Percentiles rank a stretch among this genome's conserved stretches.
These are phyloP conservation scores for Colletotrichum sp. DNA, from an alignment of 2,329 filamentous ascomycete genomes.

Conservation along the genomic window DNA sequence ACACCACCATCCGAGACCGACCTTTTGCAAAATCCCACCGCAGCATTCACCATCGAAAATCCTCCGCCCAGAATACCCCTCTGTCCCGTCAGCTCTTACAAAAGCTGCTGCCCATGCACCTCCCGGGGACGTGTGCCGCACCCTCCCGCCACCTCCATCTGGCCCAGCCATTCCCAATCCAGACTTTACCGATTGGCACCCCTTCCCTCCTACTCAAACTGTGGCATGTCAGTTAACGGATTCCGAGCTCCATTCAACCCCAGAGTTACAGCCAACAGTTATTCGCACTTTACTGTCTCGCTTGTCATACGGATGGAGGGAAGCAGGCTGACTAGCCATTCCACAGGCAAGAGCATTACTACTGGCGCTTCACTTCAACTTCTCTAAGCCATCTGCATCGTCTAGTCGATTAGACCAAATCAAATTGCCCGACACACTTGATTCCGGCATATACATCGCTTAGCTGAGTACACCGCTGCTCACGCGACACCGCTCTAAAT, in stretches of 20 bases:
- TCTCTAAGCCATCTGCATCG: neutral
- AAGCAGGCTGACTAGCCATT: neutral
- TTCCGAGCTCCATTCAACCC: neutral
- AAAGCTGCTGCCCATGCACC: neutral
- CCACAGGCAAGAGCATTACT: neutral
- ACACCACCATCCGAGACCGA: neutral
- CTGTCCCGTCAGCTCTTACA: neutral
- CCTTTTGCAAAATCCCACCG: neutral
- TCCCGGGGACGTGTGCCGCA: neutral
- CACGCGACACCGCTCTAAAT: slow-evolving; percentile 10
- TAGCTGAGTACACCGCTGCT: slow-evolving; percentile 9
- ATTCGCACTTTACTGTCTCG: neutral
- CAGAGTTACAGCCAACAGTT: neutral
- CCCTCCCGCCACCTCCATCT: neutral
- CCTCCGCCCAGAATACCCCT: neutral
- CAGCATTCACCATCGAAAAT: neutral
- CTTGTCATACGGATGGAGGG: neutral
- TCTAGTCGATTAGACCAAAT: neutral
- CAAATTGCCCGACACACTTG: neutral
- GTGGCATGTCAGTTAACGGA: neutral
- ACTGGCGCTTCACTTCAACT: neutral
- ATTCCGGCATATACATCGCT: neutral
- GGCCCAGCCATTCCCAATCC: neutral
- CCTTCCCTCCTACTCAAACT: neutral
- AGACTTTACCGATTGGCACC: neutral